Base-by-base conservation (phyloP, 306 rosid genomes). In the Sphenostylis stenocarpa region DNA sequence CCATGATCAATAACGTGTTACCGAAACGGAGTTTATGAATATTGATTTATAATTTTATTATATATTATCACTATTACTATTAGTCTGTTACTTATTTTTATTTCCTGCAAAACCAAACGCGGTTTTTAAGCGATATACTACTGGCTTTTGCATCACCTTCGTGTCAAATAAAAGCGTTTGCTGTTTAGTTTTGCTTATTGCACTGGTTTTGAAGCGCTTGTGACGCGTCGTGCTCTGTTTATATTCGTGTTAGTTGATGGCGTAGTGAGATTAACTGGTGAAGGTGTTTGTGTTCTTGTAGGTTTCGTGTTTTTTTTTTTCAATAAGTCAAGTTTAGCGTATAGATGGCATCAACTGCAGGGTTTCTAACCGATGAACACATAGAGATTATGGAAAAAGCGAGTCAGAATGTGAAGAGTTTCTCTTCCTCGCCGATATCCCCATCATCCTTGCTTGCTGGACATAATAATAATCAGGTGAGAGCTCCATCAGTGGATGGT, bases 361-460 rank as follows among this genome's bases (percentile, higher is more conserved):
- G 97, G 60, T 90, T 92, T 78, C 86, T 92, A 72, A 92, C 97
- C 1, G 80, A 88, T 48, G 90, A 84, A 81, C 96, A 92, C 91
- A 84, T 96, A 84, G 90, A 90, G 77, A 75, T 45, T 61, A 45
- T 90, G 55, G 88, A 90, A 80, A 47, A 77, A 58, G 96, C 93
- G 1, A 77, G 91, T 70, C n/a, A n/a, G 67, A 90, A 92, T 88
- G 78, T 71, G 74, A 96, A 92, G 70, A 60, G 21, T 83, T 75
- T 92, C 49, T 90, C 97, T 6, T 88, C 93, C 0, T 92, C 97
- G 4, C 97, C 96, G 11, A 92, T 90, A 67, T 92, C 97, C 28
- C 97, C 96, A 3, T 62, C 89, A 26, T 80, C 90, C 11, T 84
- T 87, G 79, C 83, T 88, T 14, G 47, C 96, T 26, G 97, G 90